Base-by-base conservation (phyloP, 2,329 filamentous ascomycete species). In the Neonectria hederae region DNA sequence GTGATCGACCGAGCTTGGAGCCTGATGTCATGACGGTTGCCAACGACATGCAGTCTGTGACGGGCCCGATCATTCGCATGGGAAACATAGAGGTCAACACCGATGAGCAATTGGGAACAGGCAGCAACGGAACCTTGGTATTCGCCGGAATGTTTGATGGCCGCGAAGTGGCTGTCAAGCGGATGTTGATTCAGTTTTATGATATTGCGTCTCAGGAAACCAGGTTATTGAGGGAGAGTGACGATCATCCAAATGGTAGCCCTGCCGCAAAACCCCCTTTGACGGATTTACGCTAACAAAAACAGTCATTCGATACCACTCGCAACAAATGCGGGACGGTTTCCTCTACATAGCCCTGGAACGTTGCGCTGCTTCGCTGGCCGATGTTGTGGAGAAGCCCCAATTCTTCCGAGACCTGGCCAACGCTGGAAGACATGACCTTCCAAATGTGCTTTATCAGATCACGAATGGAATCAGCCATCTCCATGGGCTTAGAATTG, bases 291-390 rank as follows among this genome's bases (percentile, higher is more conserved):
- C 32, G 28, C 72, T 74, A 67, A 74, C 70, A 19, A n/a, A 54
- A 13, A 22, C 26, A 89, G 95, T 99, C 45, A 97, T 99, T 69
- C 93, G 95, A 42, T 99, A 99, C 76, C 97, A 93, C 75, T 94
- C 94, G 53, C 94, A 97, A 73, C 92, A 97, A 73, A 90, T 92
- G 72, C 93, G 93, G 11, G 88, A 92, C 38, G 92, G 92, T 19
- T 99, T 99, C 78, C 85, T 98, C 40, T 99, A 99, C 78, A 99
- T 99, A 73, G 96, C 95, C 0, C 83, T 99, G 22, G 96, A 99
- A 79, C 87, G 97, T 6, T 99, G 96, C 74, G 93, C 95, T 42
- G 95, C 95, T 3, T 98, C 95, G 40, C 83, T 99, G 26, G 95
- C 94, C 62, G 96, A 99, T 72, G 89, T 99, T 1, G 88, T 97